These are phyloP conservation scores for Entelexis paramagnoliae DNA, from an alignment of 1,139 yeast species.

Conservation along the genomic window DNA sequence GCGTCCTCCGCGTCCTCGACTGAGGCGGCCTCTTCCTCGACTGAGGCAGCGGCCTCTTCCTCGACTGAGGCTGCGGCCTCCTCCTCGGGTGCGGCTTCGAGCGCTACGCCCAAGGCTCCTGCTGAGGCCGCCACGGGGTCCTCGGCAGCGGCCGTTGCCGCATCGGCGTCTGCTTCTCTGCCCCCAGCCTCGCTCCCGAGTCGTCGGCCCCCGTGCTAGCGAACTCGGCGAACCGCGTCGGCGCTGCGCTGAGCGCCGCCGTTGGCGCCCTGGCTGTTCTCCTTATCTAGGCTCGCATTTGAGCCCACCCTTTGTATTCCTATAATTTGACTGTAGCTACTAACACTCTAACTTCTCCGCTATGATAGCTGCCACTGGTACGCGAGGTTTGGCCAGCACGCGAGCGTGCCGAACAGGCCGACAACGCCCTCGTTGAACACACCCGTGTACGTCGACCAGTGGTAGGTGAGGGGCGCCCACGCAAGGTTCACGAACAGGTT, in stretches of 20 bases:
- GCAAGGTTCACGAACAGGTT: conserved; percentile 32
- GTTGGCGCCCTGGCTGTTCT: background rate
- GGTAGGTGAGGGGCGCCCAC: conserved; percentile 37
- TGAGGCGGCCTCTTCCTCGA: background rate
- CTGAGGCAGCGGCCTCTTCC: background rate
- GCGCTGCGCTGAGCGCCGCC: background rate
- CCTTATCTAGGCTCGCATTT: background rate
- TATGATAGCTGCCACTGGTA: conserved; percentile 15
- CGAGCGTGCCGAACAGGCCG: conserved; percentile 35
- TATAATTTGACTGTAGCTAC: background rate
- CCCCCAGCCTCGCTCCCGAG: background rate
- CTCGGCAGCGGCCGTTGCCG: too few species aligned
- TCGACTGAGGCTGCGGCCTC: background rate
- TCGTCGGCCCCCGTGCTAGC: background rate
- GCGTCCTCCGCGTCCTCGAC: background rate
- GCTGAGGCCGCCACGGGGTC: too few species aligned
- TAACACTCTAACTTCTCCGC: too few species aligned
- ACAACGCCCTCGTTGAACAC: conserved; percentile 30
- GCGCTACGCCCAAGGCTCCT: too few species aligned
- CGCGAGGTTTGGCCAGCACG: conserved; percentile 24
- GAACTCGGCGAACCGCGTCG: background rate
- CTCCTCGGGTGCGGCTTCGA: background rate
- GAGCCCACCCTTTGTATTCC: background rate
- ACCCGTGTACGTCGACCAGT: conserved; percentile 37
- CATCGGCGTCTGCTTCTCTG: background rate